Base-by-base conservation (phyloP, 2,329 filamentous ascomycete genomes). In the Dryadomyces sulphureus region DNA sequence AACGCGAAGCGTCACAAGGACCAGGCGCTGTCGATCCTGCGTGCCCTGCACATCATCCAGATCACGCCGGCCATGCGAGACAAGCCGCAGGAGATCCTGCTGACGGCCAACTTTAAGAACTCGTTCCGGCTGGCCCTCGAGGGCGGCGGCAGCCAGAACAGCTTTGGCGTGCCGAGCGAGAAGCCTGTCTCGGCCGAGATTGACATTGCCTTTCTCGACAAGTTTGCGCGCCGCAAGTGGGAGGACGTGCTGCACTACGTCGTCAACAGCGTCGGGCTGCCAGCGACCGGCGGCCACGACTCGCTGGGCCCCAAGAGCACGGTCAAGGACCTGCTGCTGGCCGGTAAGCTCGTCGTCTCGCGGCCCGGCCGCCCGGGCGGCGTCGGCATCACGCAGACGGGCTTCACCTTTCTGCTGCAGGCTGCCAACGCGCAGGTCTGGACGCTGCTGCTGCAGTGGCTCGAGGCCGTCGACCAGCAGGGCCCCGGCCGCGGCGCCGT, bases 371-470 rank as follows among this genome's bases (percentile, higher is more conserved):
- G 53, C 39, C 56, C 59, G 40, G 56, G 55, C 16, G 66, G 69
- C 12, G 72, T 87, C 9, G 77, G 76, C 45, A 98, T 98, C 56
- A 98, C 92, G 0, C 81, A 94, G 59, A 79, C 85, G 3, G 92
- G 92, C 7, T 98, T 98, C 60, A 89, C 86, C 0, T 98, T 98
- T 57, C 70, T 98, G 47, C 70, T 98, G 8, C 90, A 96, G 57
- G 90, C 95, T 58, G 82, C 90, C 49, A 96, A 95, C 60, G 88
- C 90, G 0, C 92, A 98, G 62, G 88, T 98, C 32, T 98, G 92
- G 92, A 92, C 88, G 22, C 70, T 98, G 41, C 71, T 98, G 32
- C 81, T 98, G 25, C 79, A 95, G 27, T 98, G 94, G 71, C 79
- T 98, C 43, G 85, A 93, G 54, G 84, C 87, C 50, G 83, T 84